These are phyloP conservation scores for Penicillium arizonense DNA, from an alignment of 495 filamentous ascomycete genomes.

Conservation along the genomic window DNA sequence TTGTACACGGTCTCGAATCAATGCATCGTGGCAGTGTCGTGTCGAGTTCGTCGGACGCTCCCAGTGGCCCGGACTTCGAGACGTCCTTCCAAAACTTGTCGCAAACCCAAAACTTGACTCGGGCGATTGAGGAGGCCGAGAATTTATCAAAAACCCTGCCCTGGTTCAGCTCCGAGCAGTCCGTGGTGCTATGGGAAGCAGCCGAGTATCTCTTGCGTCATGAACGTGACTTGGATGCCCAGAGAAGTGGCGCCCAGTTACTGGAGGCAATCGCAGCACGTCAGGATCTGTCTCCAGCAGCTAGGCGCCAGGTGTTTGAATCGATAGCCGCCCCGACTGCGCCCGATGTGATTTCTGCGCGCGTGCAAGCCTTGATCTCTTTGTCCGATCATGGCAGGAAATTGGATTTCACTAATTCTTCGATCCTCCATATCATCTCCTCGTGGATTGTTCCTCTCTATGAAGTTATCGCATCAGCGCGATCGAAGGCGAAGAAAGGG, in stretches of 20 bases:
- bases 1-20: constrained; percentile 35
- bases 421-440: constrained; percentile 41
- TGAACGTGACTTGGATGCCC: constrained; percentile 36
- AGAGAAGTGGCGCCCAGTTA: constrained; percentile 34
- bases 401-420: constrained; percentile 41
- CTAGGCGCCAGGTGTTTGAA: constrained; percentile 36
- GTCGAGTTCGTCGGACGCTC: constrained; percentile 44
- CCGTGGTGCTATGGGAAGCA: constrained; percentile 41
- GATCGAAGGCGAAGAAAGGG: constrained; percentile 48
- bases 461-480: constrained; percentile 32
- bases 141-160: constrained; percentile 29
- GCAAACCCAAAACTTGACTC: constrained; percentile 34
- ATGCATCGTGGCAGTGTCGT: constrained; percentile 48
- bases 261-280: constrained; percentile 40
- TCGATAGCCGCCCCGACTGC: constrained; percentile 35
- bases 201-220: constrained; percentile 40
- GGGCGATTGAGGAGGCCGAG: constrained; percentile 45
- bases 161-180: constrained; percentile 43
- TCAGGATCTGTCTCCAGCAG: constrained; percentile 39
- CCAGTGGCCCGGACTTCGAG: constrained; percentile 42
- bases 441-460: constrained; percentile 43
- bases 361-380: constrained; percentile 40
- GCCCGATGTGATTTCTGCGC: constrained; percentile 39
- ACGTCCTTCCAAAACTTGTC: constrained; percentile 32
- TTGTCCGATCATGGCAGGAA: constrained; percentile 48